Evolutionary conservation across 1,139 yeast genomes (phyloP), one percentile per base, ranked within the genome.

Genomic region (Martiniozyma asiatica): DNA sequence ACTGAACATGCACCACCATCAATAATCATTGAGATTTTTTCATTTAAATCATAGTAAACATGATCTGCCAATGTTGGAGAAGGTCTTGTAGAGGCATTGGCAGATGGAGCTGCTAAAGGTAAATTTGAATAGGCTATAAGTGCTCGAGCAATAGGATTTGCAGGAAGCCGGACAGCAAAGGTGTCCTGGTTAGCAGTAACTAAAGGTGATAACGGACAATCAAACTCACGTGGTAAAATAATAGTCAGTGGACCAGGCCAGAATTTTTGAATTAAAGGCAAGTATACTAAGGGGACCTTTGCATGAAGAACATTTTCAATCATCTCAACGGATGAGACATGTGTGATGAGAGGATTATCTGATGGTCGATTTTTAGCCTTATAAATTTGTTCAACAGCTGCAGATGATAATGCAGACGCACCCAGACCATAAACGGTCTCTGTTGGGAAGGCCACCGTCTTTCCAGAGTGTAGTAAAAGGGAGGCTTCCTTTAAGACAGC

Each of bases 161-260:
- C 61, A 1, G 98, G 98, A 51, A 89, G 65, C 33, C 98, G 64
- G 1, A 85, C 93, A 0, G 96, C 98, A 51, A 87, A 80, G 0
- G 98, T 89, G 14, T 72, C 62, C 51, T 87, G 96, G 8, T 74
- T 76, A 0, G 89, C 93, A 0, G 97, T 87, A 14, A 92, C 92
- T 12, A 72, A 58, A 17, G 62, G 59, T 2, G 95, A 84, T 2
- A 89, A 60, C 0, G 73, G 70, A 3, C 71, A 60, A 9, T 25
- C 27, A 3, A 17, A 2, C 6, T 25, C n/a, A 6, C 77, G 66
- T 0, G 96, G 96, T 20, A 89, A 58, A 32, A 89, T 55, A 25
- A 89, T 81, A 0, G 96, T 85, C 35, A 89, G 59, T 1, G 98
- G 98, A 0, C 98, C 98, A 0, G 98, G 98, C 97, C 97, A 89